phyloP scores from a whole-genome alignment of 2,329 filamentous ascomycete species.

The Fonsecaea multimorphosa region DNA sequence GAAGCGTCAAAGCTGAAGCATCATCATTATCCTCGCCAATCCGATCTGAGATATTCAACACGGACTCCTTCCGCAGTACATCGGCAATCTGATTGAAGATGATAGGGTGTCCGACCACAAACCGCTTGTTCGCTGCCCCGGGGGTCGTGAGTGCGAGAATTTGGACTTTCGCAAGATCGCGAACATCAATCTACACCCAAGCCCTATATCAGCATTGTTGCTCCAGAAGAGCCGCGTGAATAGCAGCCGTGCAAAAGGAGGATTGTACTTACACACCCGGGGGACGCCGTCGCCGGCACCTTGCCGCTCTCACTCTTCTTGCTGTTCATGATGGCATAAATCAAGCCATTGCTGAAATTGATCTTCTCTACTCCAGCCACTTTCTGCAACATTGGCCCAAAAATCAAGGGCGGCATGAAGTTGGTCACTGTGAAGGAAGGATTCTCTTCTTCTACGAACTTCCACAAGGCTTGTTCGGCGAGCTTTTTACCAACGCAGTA shows the following conservation, averaged over 20 bases:
- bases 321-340: conserved; percentile 54
- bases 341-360: conserved; percentile 75
- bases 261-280: conserved; percentile 22
- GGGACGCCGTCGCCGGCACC: conserved; percentile 26
- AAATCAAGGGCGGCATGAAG: conserved; percentile 67
- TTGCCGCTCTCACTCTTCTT: conserved; percentile 25
- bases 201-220: conserved; percentile 55
- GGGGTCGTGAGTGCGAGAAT: conserved; percentile 53
- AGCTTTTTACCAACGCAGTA: conserved; percentile 65
- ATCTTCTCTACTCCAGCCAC: conserved; percentile 67
- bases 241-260: neutral
- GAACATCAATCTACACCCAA: conserved; percentile 61
- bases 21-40: conserved; percentile 29
- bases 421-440: conserved; percentile 66
- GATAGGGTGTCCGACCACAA: conserved; percentile 45
- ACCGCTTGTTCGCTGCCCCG: conserved; percentile 52
- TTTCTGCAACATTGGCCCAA: conserved; percentile 68
- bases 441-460: conserved; percentile 61
- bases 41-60: conserved; percentile 8
- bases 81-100: conserved; percentile 33
- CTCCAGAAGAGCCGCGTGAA: neutral
- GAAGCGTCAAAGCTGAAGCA: conserved; percentile 19
- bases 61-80: conserved; percentile 7
- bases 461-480: conserved; percentile 70
- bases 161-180: conserved; percentile 56